Conservation (phyloP, 306 rosid species). For the Fragaria nilgerrensis region DNA sequence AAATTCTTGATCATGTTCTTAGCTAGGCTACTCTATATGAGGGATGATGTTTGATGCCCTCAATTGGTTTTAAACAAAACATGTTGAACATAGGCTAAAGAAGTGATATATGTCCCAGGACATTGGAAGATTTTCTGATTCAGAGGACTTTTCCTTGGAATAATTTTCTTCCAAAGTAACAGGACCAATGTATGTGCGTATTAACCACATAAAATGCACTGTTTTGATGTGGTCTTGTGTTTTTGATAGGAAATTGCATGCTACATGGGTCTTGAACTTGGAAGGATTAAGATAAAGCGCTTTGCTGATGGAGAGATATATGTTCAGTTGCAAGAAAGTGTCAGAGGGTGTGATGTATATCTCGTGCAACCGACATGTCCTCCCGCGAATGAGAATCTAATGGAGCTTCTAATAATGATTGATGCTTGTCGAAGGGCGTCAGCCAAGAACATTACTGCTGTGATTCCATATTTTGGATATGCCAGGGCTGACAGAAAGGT, state of each 20-base stretch:
- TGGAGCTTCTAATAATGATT: conserved; percentile 94
- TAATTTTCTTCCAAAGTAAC: background rate
- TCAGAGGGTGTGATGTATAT: conserved; percentile 89
- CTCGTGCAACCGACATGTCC: conserved; percentile 99
- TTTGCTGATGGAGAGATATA: conserved; percentile 96
- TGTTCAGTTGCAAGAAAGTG: conserved; percentile 97
- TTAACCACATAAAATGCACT: background rate
- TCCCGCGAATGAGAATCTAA: conserved; percentile 91
- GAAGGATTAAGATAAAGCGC: conserved; percentile 86
- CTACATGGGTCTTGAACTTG: conserved; percentile 90
- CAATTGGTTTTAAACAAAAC: background rate
- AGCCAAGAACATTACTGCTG: conserved; percentile 90
- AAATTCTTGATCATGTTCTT: background rate
- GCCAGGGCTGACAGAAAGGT: conserved; percentile 99
- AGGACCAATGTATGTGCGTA: background rate
- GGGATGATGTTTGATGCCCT: background rate
- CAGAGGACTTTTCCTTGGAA: background rate
- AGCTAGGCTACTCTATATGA: background rate
- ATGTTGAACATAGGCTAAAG: background rate
- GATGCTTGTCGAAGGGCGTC: conserved; percentile 97
- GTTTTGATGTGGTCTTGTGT: conserved; percentile 13
- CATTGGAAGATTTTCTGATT: background rate
- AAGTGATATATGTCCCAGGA: background rate
- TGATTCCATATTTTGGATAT: conserved; percentile 93
- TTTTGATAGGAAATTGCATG: conserved; percentile 77